Evolutionary conservation across 2,329 filamentous ascomycete species (phyloP).

Genomic region (Neonectria coccinea): DNA sequence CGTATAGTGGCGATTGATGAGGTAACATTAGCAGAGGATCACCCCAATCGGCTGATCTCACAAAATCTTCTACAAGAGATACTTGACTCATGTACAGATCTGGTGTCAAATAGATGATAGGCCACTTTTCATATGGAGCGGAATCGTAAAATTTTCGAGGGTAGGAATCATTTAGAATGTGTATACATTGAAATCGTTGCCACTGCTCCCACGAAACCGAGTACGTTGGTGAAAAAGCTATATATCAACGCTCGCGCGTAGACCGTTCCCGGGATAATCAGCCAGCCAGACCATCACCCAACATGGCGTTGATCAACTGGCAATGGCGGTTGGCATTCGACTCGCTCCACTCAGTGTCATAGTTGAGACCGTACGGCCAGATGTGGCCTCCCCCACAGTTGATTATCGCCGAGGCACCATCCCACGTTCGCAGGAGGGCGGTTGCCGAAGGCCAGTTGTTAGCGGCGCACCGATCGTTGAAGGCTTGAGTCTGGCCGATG

Average conservation of each 20-base stretch:
- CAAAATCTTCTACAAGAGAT: not conserved
- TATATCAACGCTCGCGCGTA: not conserved
- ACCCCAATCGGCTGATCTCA: not conserved
- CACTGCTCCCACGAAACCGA: not conserved
- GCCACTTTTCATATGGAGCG: too few relatives aligned
- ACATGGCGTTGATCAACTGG: constrained; percentile 58
- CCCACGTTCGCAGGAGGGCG: constrained; percentile 55
- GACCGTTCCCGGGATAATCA: not conserved
- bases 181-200: not conserved
- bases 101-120: not conserved
- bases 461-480: constrained; percentile 53
- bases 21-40: not conserved
- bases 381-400: constrained; percentile 56
- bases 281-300: constrained; percentile 52
- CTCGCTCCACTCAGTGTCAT: constrained; percentile 59
- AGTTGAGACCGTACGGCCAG: constrained; percentile 58
- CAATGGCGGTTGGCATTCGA: constrained; percentile 58
- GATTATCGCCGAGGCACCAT: constrained; percentile 52
- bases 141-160: not conserved
- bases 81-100: not conserved
- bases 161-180: too few relatives aligned
- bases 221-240: not conserved
- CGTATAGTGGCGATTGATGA: not conserved
- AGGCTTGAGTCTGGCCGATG: constrained; percentile 57
- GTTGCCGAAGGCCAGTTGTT: constrained; percentile 57